Percentiles rank a stretch among this genome's conserved stretches.
Conservation (phyloP, 2,329 filamentous ascomycete genomes). For the Fusarium pseudograminearum region DNA sequence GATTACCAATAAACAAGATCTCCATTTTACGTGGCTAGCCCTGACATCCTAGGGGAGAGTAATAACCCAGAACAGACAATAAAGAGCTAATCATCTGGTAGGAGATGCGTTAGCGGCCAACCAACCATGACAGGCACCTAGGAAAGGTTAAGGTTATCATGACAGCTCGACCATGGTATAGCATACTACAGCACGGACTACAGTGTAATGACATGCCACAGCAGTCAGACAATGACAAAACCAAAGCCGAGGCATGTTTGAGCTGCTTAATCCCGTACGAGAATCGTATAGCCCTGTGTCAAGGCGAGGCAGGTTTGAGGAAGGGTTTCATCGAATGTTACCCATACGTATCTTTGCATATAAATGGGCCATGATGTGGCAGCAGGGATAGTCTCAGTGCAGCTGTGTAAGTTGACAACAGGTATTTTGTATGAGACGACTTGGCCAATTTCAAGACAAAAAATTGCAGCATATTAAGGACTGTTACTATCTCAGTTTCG, state of each 20-base stretch:
- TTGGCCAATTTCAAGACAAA: not conserved
- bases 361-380: not conserved
- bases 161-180: not conserved
- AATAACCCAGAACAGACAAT: slow-evolving; percentile 1
- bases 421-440: not conserved
- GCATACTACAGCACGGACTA: not conserved
- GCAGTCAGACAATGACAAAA: not conserved
- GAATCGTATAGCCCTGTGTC: not conserved
- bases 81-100: slow-evolving; percentile 1
- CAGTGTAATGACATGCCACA: not conserved
- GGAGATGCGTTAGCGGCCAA: slow-evolving; percentile 18
- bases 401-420: not conserved
- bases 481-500: not conserved
- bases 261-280: not conserved
- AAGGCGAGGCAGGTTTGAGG: not conserved
- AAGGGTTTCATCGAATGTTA: not conserved
- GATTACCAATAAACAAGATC: not conserved
- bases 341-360: not conserved
- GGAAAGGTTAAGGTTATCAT: slow-evolving; percentile 8
- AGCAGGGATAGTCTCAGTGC: not conserved
- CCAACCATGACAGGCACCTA: not conserved
- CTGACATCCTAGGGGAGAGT: slow-evolving; percentile 10
- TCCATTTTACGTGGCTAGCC: not conserved
- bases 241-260: not conserved
- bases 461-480: not conserved